Conservation (phyloP, 73 alveolate genomes). For the Paramecium primaurelia region DNA sequence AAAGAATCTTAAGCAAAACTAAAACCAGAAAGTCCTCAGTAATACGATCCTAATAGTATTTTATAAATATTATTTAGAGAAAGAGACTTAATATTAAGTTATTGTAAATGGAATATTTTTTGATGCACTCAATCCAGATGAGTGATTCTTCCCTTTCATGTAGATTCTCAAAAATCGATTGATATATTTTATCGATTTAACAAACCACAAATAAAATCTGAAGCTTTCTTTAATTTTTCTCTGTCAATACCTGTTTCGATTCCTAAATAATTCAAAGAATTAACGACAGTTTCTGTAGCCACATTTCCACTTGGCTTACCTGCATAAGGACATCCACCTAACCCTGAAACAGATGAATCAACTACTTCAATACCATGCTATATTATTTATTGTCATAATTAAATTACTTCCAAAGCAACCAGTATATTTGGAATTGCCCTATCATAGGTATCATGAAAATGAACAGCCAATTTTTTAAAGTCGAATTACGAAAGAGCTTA, state of each 20-base stretch:
- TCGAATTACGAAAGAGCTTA: slow-evolving; percentile 69
- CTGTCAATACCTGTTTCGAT: slow-evolving; percentile 86
- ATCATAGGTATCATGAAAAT: slow-evolving; percentile 87
- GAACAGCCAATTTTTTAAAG: slow-evolving; percentile 78
- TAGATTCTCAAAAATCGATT: not conserved
- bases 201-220: not conserved
- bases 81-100: not conserved
- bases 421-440: slow-evolving; percentile 84
- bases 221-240: slow-evolving; percentile 33
- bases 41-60: not conserved
- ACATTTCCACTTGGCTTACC: slow-evolving; percentile 95
- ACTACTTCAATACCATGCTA: slow-evolving; percentile 80
- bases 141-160: not conserved
- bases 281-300: slow-evolving; percentile 91
- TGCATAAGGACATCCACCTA: slow-evolving; percentile 99
- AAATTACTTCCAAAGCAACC: slow-evolving; percentile 74
- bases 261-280: slow-evolving; percentile 78
- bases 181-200: slow-evolving; percentile 12
- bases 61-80: not conserved
- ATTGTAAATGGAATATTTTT: slow-evolving; percentile 22
- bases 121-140: slow-evolving; percentile 27
- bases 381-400: not conserved
- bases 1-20: not conserved
- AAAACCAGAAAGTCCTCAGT: not conserved
- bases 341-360: slow-evolving; percentile 93